Evolutionary conservation across 1,284 basidiomycete species (phyloP), one percentile per base, ranked within the genome.

Genomic region (Xanthoconium separans): DNA sequence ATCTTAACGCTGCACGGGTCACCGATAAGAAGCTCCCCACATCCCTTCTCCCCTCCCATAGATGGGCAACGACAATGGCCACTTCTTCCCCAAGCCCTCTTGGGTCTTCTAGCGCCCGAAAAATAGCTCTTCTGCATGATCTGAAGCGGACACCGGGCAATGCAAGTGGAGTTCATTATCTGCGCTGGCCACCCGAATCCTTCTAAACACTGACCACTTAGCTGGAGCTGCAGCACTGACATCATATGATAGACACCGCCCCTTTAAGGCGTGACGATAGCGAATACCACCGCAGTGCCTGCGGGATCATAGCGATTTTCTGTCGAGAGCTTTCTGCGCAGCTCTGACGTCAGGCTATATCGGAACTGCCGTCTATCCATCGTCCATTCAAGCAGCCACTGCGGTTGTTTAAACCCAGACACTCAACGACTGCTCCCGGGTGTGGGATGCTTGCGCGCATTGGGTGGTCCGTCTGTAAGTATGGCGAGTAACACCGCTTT

Each of bases 221-320:
- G 55, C 41, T 12, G 15, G 6, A 31, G 46, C 53, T 55, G 55
- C 47, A 53, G 37, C n/a, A 49, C 52, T 69, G 63, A 64, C 63
- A 61, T 69, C 61, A 68, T 65, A 43, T 50, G 47, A 65, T 52
- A 64, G 51, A 44, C 54, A 64, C 65, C 18, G 58, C 62, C 47
- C 52, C 53, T 54, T 47, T 22, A 22, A 43, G 51, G 33, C 48
- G 41, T 51, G 59, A 63, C 24, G 58, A 63, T 44, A 54, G 47
- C 40, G 45, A 50, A 37, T 40, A 42, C 44, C 18, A 44, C 42
- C 20, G 18, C 31, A 39, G 41, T 47, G 52, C 47, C 16, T 47
- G 45, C 53, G 29, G 46, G 50, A 61, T 50, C 52, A 10, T 41
- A 30, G 37, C 29, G 24, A 37, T 60, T 53, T 55, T 60, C 56